Evolutionary conservation across 164 flowering plant genomes (phyloP).

Genomic region (Litsea cubeba): DNA sequence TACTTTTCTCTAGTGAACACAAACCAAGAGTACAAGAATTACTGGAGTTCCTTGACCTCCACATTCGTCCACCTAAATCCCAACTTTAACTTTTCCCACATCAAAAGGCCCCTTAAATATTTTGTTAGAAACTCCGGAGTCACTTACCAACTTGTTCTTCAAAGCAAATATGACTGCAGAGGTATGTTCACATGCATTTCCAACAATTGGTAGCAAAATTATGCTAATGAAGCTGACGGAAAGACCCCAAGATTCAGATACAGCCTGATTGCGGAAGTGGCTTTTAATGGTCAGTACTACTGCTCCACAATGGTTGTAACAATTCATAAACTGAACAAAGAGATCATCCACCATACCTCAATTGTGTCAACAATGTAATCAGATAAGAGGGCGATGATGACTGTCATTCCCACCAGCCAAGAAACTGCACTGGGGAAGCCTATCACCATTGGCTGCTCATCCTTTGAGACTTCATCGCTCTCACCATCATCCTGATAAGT

Average conservation of each 20-base stretch:
- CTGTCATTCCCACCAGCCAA: conserved; percentile 66
- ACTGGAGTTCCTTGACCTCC: neutral
- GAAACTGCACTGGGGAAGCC: conserved; percentile 65
- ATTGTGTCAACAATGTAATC: conserved; percentile 79
- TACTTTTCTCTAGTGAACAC: too few relatives aligned
- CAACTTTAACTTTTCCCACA: too few relatives aligned
- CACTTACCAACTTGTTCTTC: conserved; percentile 84
- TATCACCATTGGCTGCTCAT: conserved; percentile 43
- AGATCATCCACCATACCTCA: conserved; percentile 41
- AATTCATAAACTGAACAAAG: neutral
- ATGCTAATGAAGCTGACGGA: conserved; percentile 87
- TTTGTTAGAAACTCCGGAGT: neutral
- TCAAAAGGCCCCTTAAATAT: too few relatives aligned
- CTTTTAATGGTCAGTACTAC: neutral
- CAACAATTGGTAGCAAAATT: conserved; percentile 83
- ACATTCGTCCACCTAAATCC: too few relatives aligned
- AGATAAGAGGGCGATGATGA: conserved; percentile 59
- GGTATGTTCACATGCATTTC: conserved; percentile 95
- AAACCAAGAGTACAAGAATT: too few relatives aligned
- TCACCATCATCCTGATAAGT: conserved; percentile 35
- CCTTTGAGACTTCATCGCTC: conserved; percentile 15
- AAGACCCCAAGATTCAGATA: conserved; percentile 79
- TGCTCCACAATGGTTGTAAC: neutral
- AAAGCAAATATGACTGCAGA: conserved; percentile 84
- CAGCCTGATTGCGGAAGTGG: conserved; percentile 36